Evolutionary conservation across 371 early-diverging fungal genomes (phyloP).

Genomic region (Neoconidiobolus thromboides): DNA sequence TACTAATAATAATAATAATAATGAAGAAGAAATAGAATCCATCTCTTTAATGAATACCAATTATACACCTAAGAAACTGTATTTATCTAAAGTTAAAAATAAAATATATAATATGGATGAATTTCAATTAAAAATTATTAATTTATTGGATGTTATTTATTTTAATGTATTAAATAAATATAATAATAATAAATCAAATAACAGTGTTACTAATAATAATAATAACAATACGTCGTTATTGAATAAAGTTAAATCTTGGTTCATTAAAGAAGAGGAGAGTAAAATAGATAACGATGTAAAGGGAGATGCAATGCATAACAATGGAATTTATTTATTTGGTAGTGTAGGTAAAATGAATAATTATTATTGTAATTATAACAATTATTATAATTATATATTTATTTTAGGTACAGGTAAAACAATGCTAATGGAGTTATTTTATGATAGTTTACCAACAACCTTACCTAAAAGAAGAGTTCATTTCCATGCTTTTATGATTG

Average conservation of each 20-base stretch:
- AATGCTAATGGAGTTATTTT: conserved; percentile 93
- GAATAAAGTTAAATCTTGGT: not conserved
- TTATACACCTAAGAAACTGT: not conserved
- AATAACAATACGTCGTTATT: not conserved
- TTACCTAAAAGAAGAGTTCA: conserved; percentile 67
- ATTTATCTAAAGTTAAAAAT: not conserved
- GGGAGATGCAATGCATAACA: not conserved
- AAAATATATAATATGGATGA: not conserved
- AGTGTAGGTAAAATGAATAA: not conserved
- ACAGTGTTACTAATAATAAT: not conserved
- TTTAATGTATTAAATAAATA: not conserved
- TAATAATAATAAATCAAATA: not conserved
- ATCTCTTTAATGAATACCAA: not conserved
- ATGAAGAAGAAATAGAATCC: not conserved
- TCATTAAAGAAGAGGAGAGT: too few relatives aligned
- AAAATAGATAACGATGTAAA: too few relatives aligned
- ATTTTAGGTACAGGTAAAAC: conserved; percentile 69
- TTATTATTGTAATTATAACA: not conserved
- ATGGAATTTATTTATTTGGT: not conserved
- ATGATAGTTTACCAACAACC: conserved; percentile 38
- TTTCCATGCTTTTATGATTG: conserved; percentile 89
- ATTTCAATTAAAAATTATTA: not conserved
- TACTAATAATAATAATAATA: conserved; percentile 10
- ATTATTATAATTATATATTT: not conserved
- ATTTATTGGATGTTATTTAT: not conserved